phyloP scores from a whole-genome alignment of 108 stramenopile genomes.

The Discostella stelligeroides region DNA sequence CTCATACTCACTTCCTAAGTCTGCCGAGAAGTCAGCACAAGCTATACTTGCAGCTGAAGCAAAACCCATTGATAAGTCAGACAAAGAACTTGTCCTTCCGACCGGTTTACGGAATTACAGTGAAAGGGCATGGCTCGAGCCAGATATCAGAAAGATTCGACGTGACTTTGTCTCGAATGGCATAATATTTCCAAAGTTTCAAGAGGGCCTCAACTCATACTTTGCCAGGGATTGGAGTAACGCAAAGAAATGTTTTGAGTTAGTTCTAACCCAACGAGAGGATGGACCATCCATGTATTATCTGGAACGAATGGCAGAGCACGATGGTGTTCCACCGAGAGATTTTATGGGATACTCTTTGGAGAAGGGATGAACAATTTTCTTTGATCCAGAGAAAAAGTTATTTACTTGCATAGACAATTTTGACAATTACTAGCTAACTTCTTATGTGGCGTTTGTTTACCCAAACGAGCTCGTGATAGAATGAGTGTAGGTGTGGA shows the following conservation, averaged over 20 bases:
- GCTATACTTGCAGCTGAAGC: conserved; percentile 31
- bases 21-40: conserved; percentile 1
- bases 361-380: conserved; percentile 6
- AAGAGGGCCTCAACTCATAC: conserved; percentile 68
- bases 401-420: too few relatives aligned
- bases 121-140: conserved; percentile 62
- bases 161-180: conserved; percentile 62
- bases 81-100: conserved; percentile 63
- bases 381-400: too few relatives aligned
- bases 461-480: too few relatives aligned
- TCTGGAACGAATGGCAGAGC: conserved; percentile 62
- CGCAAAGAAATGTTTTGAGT: conserved; percentile 63
- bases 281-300: conserved; percentile 83
- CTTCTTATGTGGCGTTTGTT: too few relatives aligned
- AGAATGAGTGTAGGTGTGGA: too few relatives aligned
- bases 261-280: conserved; percentile 60
- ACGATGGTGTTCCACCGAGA: conserved; percentile 64
- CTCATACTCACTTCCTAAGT: not conserved
- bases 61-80: not conserved
- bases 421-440: too few relatives aligned
- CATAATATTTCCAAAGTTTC: conserved; percentile 71
- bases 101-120: conserved; percentile 62
- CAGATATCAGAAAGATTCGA: conserved; percentile 72
- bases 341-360: conserved; percentile 51
- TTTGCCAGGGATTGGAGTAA: conserved; percentile 72